These are phyloP conservation scores for Ilex paraguariensis DNA, from an alignment of 305 asterid species.

Conservation along the genomic window DNA sequence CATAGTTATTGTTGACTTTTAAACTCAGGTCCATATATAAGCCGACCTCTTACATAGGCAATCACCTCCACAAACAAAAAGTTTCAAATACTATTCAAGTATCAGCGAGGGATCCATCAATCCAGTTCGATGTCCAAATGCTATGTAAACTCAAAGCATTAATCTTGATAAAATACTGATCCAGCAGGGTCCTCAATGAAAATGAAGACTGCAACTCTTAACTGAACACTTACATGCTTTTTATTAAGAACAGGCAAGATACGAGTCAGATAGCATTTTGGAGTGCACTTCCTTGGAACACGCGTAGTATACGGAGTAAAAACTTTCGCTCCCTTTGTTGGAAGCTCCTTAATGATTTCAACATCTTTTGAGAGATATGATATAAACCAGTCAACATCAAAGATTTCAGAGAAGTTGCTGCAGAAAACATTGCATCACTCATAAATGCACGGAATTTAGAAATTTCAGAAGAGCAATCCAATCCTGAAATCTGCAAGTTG, in stretches of 20 bases:
- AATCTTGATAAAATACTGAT: neutral
- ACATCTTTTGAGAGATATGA: conserved; percentile 46
- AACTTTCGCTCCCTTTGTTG: conserved; percentile 35
- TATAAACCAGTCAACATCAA: conserved; percentile 57
- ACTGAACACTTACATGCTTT: conserved; percentile 42
- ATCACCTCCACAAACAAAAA: too few species aligned
- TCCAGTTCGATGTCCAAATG: too few species aligned
- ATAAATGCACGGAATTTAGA: neutral
- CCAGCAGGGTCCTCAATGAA: too few species aligned
- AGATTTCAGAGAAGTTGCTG: conserved; percentile 82
- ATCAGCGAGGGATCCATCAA: too few species aligned
- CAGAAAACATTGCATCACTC: conserved; percentile 11
- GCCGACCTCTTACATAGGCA: too few species aligned
- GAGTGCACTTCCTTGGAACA: conserved; percentile 68
- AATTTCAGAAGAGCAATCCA: too few species aligned
- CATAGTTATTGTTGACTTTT: too few species aligned
- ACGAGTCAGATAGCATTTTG: conserved; percentile 56
- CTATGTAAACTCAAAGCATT: too few species aligned
- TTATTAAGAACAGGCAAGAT: conserved; percentile 51
- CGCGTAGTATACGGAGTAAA: conserved; percentile 34
- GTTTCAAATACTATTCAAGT: too few species aligned
- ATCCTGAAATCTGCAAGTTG: too few species aligned
- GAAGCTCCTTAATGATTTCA: conserved; percentile 46
- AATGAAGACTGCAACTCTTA: too few species aligned
- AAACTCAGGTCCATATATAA: too few species aligned